Evolutionary conservation across 768 basidiomycete genomes (phyloP).

Genomic region (Phanerochaete sordida): DNA sequence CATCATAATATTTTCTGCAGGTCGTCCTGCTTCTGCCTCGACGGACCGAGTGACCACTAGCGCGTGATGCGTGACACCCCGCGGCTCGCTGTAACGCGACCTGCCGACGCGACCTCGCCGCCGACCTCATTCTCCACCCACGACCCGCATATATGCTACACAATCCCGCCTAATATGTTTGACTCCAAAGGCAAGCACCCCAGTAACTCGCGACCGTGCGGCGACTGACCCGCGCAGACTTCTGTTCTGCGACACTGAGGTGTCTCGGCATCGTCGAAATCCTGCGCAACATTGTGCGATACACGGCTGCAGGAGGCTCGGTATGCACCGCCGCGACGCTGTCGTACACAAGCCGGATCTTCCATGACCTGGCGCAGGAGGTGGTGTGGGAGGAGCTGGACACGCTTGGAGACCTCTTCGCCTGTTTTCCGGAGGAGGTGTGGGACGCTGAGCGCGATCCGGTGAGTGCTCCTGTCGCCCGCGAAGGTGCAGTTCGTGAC

Average conservation of each 20-base stretch:
- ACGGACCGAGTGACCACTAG: too few relatives aligned
- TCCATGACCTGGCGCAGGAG: not conserved
- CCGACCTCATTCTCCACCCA: too few relatives aligned
- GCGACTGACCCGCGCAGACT: not conserved
- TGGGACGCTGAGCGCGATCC: not conserved
- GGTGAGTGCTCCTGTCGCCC: not conserved
- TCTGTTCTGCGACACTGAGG: not conserved
- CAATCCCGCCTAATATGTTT: not conserved
- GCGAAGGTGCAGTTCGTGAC: not conserved
- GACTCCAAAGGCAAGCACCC: not conserved
- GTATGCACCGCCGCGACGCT: not conserved
- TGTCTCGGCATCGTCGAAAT: slow-evolving; percentile 1
- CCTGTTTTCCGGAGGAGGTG: not conserved
- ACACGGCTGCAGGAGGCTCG: not conserved
- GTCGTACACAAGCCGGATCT: not conserved
- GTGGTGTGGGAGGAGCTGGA: not conserved
- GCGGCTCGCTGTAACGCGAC: not conserved
- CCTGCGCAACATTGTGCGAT: not conserved
- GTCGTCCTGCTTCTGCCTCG: too few relatives aligned
- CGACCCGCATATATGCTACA: not conserved
- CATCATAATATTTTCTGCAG: too few relatives aligned
- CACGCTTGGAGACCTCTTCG: not conserved
- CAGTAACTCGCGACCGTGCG: too few relatives aligned
- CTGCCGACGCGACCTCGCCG: too few relatives aligned
- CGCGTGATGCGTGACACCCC: not conserved